Percentiles rank a stretch among this genome's conserved stretches.
These are phyloP conservation scores for Penicillium malachiteum DNA, from an alignment of 495 filamentous ascomycete genomes.

Conservation along the genomic window DNA sequence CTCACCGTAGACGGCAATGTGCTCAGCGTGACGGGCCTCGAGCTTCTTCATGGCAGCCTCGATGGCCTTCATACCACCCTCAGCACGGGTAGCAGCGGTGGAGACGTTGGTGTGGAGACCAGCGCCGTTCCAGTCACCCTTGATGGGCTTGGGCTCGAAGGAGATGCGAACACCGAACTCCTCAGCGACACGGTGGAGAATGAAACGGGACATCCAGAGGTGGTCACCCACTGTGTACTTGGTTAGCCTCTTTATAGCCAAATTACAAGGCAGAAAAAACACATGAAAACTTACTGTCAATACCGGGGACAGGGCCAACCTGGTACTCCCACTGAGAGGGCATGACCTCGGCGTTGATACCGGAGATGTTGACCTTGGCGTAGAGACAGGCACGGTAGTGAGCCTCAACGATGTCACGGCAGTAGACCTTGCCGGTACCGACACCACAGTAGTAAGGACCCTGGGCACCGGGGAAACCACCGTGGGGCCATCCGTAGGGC, in stretches of 20 bases:
- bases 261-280: background rate
- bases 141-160: constrained; percentile 96
- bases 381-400: constrained; percentile 98
- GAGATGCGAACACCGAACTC: constrained; percentile 97
- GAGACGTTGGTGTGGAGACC: constrained; percentile 98
- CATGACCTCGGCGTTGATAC: constrained; percentile 99
- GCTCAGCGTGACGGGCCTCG: constrained; percentile 83
- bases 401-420: constrained; percentile 96
- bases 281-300: constrained; percentile 60
- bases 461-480: constrained; percentile 94
- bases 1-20: constrained; percentile 96
- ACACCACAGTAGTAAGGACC: constrained; percentile 99
- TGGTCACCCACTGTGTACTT: constrained; percentile 82
- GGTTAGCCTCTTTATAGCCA: constrained; percentile 12
- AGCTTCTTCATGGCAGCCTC: constrained; percentile 87
- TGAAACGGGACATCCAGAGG: constrained; percentile 95
- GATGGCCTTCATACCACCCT: constrained; percentile 93
- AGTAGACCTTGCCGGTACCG: constrained; percentile 94
- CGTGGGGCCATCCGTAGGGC: constrained; percentile 92
- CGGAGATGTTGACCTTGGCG: constrained; percentile 88
- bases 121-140: constrained; percentile 99
- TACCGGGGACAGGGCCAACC: constrained; percentile 90
- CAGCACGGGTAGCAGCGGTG: constrained; percentile 78
- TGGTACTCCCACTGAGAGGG: constrained; percentile 99
- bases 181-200: constrained; percentile 94